Base-by-base conservation (phyloP, 2,329 filamentous ascomycete genomes). In the Claviceps paspali region DNA sequence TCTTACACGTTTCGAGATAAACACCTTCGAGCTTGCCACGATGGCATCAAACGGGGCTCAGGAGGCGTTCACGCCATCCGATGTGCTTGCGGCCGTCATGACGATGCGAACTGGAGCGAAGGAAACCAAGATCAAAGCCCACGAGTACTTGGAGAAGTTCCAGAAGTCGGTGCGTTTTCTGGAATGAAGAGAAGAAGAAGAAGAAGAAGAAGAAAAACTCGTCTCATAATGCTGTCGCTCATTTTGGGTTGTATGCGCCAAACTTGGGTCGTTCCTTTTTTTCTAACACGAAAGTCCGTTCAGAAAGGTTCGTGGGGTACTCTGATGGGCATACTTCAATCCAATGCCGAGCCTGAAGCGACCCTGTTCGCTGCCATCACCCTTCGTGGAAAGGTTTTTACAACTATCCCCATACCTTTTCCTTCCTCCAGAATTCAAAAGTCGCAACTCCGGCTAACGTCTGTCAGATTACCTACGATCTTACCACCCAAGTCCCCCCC, bases 281-380 rank as follows among this genome's bases (percentile, higher is more conserved):
- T 31, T 18, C 37, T 41, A 31, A 41, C 18, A n/a, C 14, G 9
- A 5, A 15, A 22, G 10, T 15, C n/a, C 45, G 38, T 29, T 23
- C 55, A 94, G 85, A 70, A 82, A 54, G 83, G 85, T 56, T 91
- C 91, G 48, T 98, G 91, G 91, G 79, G 79, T 31, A 79, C 81
- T 33, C 87, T 86, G 44, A 79, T 95, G 56, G 74, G 78, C 37
- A 83, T 98, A 44, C 66, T 98, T 44, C 84, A 93, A 57, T 82
- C 84, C 35, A 70, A 80, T 45, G 74, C 81, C 38, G 79, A 87
- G 44, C 70, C 81, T 35, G 86, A 94, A 57, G 83, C 84, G 19
- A 91, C 91, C 57, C 68, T 98, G 42, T 98, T 98, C 60, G 91
- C 91, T 33, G 91, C 91, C 41, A 96, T 88, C 33, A 98, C 91